Evolutionary conservation across 108 stramenopile species (phyloP).

Genomic region (Fragilariopsis cylindrus): DNA sequence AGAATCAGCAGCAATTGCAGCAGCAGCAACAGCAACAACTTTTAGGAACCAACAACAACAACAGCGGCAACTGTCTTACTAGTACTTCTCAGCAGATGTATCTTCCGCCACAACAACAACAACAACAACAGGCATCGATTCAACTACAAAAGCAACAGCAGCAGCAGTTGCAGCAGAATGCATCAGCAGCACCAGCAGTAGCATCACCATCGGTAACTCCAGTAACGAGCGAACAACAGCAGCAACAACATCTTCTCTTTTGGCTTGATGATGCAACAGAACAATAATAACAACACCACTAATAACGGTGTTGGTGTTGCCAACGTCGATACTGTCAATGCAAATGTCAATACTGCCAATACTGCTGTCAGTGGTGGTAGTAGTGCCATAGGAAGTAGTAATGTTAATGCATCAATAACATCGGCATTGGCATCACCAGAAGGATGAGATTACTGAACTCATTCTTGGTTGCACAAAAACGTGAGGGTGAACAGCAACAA

Average conservation of each 20-base stretch:
- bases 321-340: no score
- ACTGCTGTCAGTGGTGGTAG: neutral
- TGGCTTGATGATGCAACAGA: constrained; percentile 10
- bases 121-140: neutral
- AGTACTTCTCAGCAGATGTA: no score
- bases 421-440: neutral
- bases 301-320: no score
- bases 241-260: constrained; percentile 7
- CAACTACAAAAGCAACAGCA: neutral
- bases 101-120: neutral
- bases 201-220: neutral
- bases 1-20: neutral
- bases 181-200: neutral
- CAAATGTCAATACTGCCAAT: no score
- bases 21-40: neutral
- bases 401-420: neutral
- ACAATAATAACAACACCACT: neutral
- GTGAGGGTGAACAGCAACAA: neutral
- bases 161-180: neutral
- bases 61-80: neutral
- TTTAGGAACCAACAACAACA: neutral
- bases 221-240: neutral
- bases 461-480: neutral
- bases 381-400: neutral
- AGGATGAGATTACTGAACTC: constrained; percentile 5